Base-by-base conservation (phyloP, 805 yeast genomes). In the Naumovozyma dairenensis region DNA sequence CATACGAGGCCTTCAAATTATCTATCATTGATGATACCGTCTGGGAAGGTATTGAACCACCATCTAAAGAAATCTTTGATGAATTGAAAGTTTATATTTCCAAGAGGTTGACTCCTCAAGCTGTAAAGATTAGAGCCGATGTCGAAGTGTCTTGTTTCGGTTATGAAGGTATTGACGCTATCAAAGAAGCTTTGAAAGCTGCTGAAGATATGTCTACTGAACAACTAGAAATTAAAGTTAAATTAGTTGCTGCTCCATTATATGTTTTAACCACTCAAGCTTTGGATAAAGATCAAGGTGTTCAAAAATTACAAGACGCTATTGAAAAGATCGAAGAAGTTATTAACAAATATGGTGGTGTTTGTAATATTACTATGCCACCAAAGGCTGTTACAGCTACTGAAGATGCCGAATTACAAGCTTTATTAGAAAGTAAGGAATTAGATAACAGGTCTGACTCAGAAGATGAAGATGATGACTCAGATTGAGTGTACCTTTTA, bases 371-470 rank as follows among this genome's bases (percentile, higher is more conserved):
- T 44, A 86, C 93, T 35, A 89, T 89, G 96, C 89, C 94, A 51
- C 97, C 98, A 56, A 89, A 87, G 75, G 96, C 97, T 28, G 97
- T 92, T 46, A 86, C 96, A 37, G 97, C 95, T 40, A 83, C 92
- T 40, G 98, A 92, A 60, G 98, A 92, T 61, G 97, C 96, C 40
- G 96, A 87, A 65, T 74, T 92, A 55, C 94, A 86, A 63, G 95
- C 94, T 40, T 73, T 92, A 46, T 77, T 92, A 74, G 96, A 89
- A 65, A 74, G 83, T 57, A 83, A 85, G 58, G 96, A 85, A 67
- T 71, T 80, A 56, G 96, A 84, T 60, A 87, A 82, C 55, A 76
- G 78, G 57, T 78, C 79, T 51, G 86, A 82, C 38, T 80, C 85
- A 31, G 87, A 81, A 37, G 94, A 82, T 46, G 71, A 69, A 35